Evolutionary conservation across 768 basidiomycete species (phyloP).

Genomic region (Kwoniella newhampshirensis): DNA sequence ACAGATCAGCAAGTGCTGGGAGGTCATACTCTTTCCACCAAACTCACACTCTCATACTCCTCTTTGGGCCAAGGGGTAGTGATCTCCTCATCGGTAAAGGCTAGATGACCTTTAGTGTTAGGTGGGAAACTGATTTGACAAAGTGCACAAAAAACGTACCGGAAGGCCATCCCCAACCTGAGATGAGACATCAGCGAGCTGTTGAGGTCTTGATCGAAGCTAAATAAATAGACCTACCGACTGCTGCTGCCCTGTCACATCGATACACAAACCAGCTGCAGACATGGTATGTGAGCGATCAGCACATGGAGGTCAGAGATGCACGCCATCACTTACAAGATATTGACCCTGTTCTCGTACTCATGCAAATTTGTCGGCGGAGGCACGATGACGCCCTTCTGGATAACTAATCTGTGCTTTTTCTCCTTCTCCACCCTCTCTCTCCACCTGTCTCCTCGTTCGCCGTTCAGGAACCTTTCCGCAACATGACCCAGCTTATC

Average conservation of each 20-base stretch:
- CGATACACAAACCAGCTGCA: conserved; percentile 40
- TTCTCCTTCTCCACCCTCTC: conserved; percentile 6
- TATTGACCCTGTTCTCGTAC: conserved; percentile 26
- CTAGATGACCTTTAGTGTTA: neutral
- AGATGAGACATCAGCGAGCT: neutral
- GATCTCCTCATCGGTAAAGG: conserved; percentile 36
- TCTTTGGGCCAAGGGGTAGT: conserved; percentile 39
- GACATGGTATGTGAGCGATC: too few relatives aligned
- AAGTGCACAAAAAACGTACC: conserved; percentile 11
- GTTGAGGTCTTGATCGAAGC: neutral
- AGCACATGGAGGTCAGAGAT: neutral
- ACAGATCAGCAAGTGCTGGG: neutral
- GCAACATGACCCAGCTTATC: conserved; percentile 27
- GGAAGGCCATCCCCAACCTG: conserved; percentile 23
- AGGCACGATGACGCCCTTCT: conserved; percentile 19
- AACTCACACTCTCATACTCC: conserved; percentile 28
- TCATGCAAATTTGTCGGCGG: conserved; percentile 23
- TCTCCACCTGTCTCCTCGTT: neutral
- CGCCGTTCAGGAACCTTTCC: conserved; percentile 10
- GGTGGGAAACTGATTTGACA: neutral
- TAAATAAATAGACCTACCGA: conserved; percentile 16
- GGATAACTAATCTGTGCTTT: conserved; percentile 17
- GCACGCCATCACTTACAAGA: conserved; percentile 33
- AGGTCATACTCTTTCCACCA: neutral
- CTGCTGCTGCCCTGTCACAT: conserved; percentile 13